Evolutionary conservation across 352 stramenopile species (phyloP).

Genomic region (Phytophthora sp.): DNA sequence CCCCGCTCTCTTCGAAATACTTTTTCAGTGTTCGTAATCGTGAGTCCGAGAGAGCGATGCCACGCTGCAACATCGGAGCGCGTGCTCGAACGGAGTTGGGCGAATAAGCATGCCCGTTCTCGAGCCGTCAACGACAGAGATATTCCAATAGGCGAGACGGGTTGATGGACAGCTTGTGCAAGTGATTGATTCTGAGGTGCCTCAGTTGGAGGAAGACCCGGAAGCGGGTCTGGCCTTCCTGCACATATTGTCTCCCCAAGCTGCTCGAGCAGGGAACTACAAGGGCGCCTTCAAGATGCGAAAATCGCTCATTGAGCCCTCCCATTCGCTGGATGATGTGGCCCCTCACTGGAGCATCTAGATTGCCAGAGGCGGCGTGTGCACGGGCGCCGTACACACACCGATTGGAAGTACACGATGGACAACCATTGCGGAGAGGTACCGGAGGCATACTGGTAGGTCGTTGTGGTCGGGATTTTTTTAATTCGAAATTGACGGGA

Average conservation of each 20-base stretch:
- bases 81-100: not conserved
- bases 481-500: constrained; percentile 9
- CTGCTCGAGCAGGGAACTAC: constrained; percentile 9
- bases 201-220: not conserved
- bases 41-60: not conserved
- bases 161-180: not conserved
- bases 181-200: not conserved
- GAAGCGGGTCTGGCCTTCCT: not conserved
- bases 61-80: not conserved
- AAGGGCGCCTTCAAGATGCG: constrained; percentile 19
- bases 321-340: constrained; percentile 22
- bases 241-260: constrained; percentile 3
- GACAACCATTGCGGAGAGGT: constrained; percentile 9
- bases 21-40: not conserved
- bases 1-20: not conserved
- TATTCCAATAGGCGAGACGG: not conserved
- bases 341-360: constrained; percentile 17
- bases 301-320: constrained; percentile 4
- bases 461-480: constrained; percentile 15
- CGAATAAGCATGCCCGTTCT: not conserved
- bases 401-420: not conserved
- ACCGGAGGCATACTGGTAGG: constrained; percentile 8
- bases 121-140: not conserved
- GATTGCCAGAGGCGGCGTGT: not conserved
- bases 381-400: constrained; percentile 5